Evolutionary conservation across 306 rosid species (phyloP).

Genomic region (Quercus parvula): DNA sequence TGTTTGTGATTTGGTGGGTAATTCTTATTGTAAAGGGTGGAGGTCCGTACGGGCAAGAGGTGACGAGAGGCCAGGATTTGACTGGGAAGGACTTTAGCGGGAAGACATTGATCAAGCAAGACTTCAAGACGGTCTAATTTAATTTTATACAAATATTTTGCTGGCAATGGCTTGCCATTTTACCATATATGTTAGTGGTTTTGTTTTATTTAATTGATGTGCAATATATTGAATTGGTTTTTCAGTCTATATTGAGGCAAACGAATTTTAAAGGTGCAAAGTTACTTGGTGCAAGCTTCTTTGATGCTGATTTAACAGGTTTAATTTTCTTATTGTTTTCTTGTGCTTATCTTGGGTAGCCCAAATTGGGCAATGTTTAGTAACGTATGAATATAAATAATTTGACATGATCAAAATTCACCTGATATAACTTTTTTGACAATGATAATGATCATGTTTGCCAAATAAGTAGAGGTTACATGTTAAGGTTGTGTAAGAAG

Average conservation of each 20-base stretch:
- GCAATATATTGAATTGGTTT: slow-evolving; percentile 1
- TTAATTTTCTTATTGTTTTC: background rate
- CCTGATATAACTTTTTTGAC: too few species aligned
- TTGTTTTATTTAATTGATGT: background rate
- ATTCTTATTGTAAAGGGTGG: slow-evolving; percentile 52
- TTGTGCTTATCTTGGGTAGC: background rate
- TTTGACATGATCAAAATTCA: too few species aligned
- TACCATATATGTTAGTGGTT: background rate
- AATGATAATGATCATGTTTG: too few species aligned
- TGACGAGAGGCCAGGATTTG: slow-evolving; percentile 95
- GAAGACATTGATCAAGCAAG: slow-evolving; percentile 82
- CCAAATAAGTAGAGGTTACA: too few species aligned
- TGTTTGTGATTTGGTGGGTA: too few species aligned
- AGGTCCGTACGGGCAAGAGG: slow-evolving; percentile 87
- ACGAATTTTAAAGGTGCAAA: slow-evolving; percentile 89
- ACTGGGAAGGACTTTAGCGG: slow-evolving; percentile 87
- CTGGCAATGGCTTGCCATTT: background rate
- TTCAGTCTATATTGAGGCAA: slow-evolving; percentile 80
- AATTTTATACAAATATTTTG: background rate
- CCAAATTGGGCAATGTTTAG: too few species aligned
- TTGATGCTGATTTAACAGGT: slow-evolving; percentile 95
- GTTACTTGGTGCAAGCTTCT: slow-evolving; percentile 90
- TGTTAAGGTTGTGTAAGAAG: too few species aligned
- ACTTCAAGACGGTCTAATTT: slow-evolving; percentile 80
- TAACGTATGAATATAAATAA: too few species aligned